phyloP scores from a whole-genome alignment of 1,139 yeast genomes.

The Nakaseomyces kungkrabaensis region DNA sequence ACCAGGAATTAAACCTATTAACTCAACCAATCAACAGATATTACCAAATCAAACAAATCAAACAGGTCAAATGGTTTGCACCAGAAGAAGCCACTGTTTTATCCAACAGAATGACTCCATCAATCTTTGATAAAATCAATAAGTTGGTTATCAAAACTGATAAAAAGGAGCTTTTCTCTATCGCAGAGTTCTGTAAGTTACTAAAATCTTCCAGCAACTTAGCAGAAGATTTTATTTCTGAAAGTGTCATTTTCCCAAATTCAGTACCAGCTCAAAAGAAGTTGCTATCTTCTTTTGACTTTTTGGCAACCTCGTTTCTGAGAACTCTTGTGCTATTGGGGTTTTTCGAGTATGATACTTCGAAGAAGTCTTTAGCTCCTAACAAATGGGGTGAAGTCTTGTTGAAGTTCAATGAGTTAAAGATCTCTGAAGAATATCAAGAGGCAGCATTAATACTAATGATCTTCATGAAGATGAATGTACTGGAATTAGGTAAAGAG shows the following conservation, averaged over 20 bases:
- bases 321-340: constrained; percentile 51
- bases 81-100: constrained; percentile 37
- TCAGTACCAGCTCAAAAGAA: constrained; percentile 24
- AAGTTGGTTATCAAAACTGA: constrained; percentile 32
- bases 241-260: constrained; percentile 31
- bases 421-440: constrained; percentile 28
- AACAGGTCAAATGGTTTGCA: constrained; percentile 52
- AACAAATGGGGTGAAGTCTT: constrained; percentile 52
- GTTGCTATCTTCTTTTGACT: constrained; percentile 39
- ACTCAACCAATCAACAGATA: constrained; percentile 74
- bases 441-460: constrained; percentile 39
- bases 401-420: constrained; percentile 26
- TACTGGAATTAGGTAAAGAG: constrained; percentile 32
- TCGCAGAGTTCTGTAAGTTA: constrained; percentile 21
- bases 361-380: constrained; percentile 33
- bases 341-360: constrained; percentile 38
- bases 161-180: constrained; percentile 17
- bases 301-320: constrained; percentile 50
- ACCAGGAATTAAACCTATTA: constrained; percentile 55
- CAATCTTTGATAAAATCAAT: constrained; percentile 34
- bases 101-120: constrained; percentile 45
- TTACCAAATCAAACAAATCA: constrained; percentile 66
- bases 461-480: constrained; percentile 36
- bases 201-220: constrained; percentile 18
- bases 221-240: constrained; percentile 31